Evolutionary conservation across 1,284 basidiomycete genomes (phyloP), one percentile per base, ranked within the genome.

Genomic region (Malassezia slooffiae): DNA sequence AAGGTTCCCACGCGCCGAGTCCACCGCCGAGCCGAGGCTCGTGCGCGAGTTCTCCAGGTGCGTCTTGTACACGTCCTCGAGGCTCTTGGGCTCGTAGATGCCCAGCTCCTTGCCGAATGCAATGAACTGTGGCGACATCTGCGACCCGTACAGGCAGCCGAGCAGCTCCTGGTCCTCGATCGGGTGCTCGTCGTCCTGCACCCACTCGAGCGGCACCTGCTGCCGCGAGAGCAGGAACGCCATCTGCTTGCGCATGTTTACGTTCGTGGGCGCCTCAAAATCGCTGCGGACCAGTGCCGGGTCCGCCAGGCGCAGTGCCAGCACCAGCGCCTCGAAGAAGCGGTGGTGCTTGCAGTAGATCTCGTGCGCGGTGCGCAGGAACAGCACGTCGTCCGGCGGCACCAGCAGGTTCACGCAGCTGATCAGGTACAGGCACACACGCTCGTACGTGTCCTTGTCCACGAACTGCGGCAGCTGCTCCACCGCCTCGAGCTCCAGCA

Each of bases 381-480:
- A 97, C 13, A 81, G 75, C 30, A 83, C 73, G 62, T 97, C 93
- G 68, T 97, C 93, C 33, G 90, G 90, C 32, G 90, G 86, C 1
- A 87, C 83, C 3, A 99, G 78, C 40, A 96, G 78, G 62, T 81
- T 84, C 5, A 96, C 85, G 66, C 64, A 86, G 84, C 82, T 80
- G 70, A 93, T 81, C 86, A 97, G 95, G 72, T 99, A 99, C 47
- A 85, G 80, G 63, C 91, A 95, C n/a, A 97, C 90, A 41, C 93
- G 80, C 39, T 77, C 77, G 67, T 80, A 97, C 0, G 86, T 95
- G 71, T 91, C 84, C 38, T 81, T 77, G 51, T 73, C 72, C 30
- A 69, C 67, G 31, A 58, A 67, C 19, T 62, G 60, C 16, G 63
- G 59, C 17, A 69, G 49, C 53, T 47, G 78, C 56, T 82, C 78